Evolutionary conservation across 441 rosid species (phyloP).

Genomic region (Sinapis alba): DNA sequence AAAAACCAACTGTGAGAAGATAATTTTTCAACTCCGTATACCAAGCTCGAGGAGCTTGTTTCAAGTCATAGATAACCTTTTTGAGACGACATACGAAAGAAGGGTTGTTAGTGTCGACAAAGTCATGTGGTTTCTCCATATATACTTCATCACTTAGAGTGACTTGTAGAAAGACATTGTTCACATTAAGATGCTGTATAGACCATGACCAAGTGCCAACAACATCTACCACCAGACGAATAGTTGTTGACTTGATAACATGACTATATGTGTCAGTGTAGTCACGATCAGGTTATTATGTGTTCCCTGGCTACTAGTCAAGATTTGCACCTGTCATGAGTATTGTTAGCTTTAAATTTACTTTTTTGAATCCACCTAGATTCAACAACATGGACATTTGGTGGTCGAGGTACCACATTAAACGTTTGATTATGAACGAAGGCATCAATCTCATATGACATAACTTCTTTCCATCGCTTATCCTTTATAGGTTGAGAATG

Average conservation of each 20-base stretch:
- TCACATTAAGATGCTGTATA: too few relatives aligned
- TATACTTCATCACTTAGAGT: neutral
- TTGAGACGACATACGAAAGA: neutral
- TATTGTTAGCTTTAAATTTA: neutral
- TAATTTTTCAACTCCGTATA: neutral
- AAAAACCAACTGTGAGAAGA: neutral
- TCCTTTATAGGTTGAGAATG: neutral
- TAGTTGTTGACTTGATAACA: neutral
- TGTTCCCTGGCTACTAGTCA: neutral
- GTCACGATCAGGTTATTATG: neutral
- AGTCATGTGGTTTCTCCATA: neutral
- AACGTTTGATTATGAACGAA: neutral
- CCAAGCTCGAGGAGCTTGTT: neutral
- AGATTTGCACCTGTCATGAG: neutral
- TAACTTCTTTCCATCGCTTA: neutral
- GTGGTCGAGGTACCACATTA: neutral
- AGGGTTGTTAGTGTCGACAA: neutral
- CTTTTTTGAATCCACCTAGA: neutral
- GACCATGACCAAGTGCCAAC: neutral
- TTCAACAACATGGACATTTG: neutral
- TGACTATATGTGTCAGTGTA: neutral
- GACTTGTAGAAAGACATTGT: neutral
- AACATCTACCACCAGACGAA: neutral
- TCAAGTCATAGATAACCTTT: neutral
- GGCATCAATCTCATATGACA: neutral